Percentiles rank a stretch among this genome's conserved stretches.
phyloP scores from a whole-genome alignment of 176 grass and related monocot species.

The Musa troglodytarum region DNA sequence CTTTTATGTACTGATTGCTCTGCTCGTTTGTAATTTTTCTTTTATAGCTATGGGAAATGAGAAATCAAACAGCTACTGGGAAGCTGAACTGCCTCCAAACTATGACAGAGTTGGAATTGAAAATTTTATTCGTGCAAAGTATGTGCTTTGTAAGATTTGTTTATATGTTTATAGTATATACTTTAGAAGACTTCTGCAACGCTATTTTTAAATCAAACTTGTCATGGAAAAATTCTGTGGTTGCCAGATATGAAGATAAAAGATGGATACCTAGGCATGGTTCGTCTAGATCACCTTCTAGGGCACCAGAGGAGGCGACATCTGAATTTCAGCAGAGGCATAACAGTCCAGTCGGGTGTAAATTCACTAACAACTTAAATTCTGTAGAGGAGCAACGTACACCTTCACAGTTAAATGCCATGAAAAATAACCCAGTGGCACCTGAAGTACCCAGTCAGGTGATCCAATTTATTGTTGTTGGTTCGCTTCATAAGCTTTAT shows the following conservation, averaged over 20 bases:
- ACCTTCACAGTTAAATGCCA: constrained; percentile 22
- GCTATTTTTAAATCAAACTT: constrained; percentile 7
- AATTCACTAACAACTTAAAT: constrained; percentile 36
- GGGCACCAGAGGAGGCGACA: constrained; percentile 44
- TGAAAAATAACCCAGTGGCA: constrained; percentile 45
- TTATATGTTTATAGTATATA: constrained; percentile 3
- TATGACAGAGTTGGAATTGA: constrained; percentile 99
- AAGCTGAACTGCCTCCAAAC: constrained; percentile 84
- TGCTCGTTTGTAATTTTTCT: background rate
- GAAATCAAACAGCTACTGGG: constrained; percentile 88
- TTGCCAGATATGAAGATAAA: constrained; percentile 91
- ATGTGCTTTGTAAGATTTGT: constrained; percentile 22
- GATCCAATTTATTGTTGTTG: constrained; percentile 1
- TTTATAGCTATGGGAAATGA: constrained; percentile 96
- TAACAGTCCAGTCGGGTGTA: constrained; percentile 23
- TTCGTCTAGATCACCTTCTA: constrained; percentile 29
- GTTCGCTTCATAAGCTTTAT: constrained; percentile 4
- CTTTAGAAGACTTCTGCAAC: constrained; percentile 5
- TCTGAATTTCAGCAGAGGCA: constrained; percentile 34
- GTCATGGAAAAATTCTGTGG: constrained; percentile 1
- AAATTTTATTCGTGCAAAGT: constrained; percentile 98
- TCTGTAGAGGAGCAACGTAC: constrained; percentile 55
- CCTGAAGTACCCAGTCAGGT: constrained; percentile 53
- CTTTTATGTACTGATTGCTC: background rate
- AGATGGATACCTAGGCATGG: constrained; percentile 83